Evolutionary conservation across 2,329 filamentous ascomycete genomes (phyloP), one percentile per base, ranked within the genome.

Genomic region (Sporothrix luriei): DNA sequence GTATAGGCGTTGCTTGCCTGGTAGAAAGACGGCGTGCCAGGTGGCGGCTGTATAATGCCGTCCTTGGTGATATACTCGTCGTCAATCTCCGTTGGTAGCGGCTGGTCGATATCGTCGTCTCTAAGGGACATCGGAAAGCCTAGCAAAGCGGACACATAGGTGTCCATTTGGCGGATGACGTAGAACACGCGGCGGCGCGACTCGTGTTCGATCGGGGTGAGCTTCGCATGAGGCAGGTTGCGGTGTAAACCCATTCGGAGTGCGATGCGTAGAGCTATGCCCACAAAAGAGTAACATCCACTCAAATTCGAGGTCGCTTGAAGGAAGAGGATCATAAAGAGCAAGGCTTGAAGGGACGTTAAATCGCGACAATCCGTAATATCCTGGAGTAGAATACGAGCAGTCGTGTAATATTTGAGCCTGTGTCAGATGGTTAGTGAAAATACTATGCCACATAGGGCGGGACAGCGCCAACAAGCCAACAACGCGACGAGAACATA

Each of bases 291-390:
- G 78, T 94, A 94, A 76, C 91, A 94, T 11, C 88, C 90, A 76
- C 89, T 91, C 40, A 94, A 81, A 76, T 92, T 92, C 11, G 91
- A 91, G 1, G 92, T 91, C 2, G 90, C 88, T 76, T 95, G 92
- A 0, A 94, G 83, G 76, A 94, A 95, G 2, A 94, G 81, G 64
- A 93, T 90, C 85, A 93, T 91, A 77, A 92, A 93, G 24, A 93
- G 80, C 7, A 95, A 84, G 2, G 90, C 88, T 77, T 95, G 91
- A 10, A 94, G 81, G 1, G 91, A 91, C 24, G 84, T 86, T 55
- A 94, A 82, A 76, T 94, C 91, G 61, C 91, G 88, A 74, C 91
- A 93, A 71, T 90, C 87, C 0, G 87, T 87, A 55, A 89, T 82
- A 72, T 90, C 88, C 69, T 87, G 83, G 62, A 94, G 80, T 70